Base-by-base conservation (phyloP, 192 early-diverging fungal genomes). In the Entophlyctis luteolus region DNA sequence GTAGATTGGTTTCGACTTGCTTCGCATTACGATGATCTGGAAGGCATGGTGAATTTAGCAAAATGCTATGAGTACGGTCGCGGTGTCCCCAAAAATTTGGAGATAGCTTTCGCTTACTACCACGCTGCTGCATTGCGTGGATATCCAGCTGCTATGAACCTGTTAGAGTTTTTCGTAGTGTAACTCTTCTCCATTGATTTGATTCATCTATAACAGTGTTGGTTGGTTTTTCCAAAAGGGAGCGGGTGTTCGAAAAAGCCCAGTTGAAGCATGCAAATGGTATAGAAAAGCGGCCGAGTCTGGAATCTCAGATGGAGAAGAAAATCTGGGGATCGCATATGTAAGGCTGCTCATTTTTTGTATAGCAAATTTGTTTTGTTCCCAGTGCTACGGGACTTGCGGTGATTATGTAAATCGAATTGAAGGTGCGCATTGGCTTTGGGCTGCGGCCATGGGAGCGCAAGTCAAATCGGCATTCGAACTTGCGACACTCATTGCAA, bases 171-270 rank as follows among this genome's bases (percentile, higher is more conserved):
- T n/a, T 42, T 12, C n/a, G n/a, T 42, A 42, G n/a, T n/a, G n/a
- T n/a, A n/a, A n/a, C n/a, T n/a, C n/a, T n/a, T n/a, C n/a, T n/a
- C n/a, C n/a, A n/a, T n/a, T n/a, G n/a, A n/a, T 54, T 33, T 33
- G 37, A 42, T 59, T 37, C 33, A 20, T 22, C 25, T 3, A 25
- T 22, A 42, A n/a, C 59, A 69, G 62, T 27, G 12, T 78, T 32
- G 75, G 75, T 29, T 65, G 53, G 47, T 77, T 75, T 39, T 77
- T 65, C 48, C 46, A 47, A 45, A 62, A 77, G 20, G 75, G 75
- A 32, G 42, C 37, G 29, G 74, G 74, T 23, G 56, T 76, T 10
- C 22, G 4, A 12, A 59, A 65, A 39, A 70, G 77, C 48, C n/a
- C 14, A 8, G 32, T 37, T 16, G 65, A 76, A 48, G 74, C 74